Percentiles rank a stretch among this genome's conserved stretches.
phyloP scores from a whole-genome alignment of 306 rosid species.

The Castanea crenata region DNA sequence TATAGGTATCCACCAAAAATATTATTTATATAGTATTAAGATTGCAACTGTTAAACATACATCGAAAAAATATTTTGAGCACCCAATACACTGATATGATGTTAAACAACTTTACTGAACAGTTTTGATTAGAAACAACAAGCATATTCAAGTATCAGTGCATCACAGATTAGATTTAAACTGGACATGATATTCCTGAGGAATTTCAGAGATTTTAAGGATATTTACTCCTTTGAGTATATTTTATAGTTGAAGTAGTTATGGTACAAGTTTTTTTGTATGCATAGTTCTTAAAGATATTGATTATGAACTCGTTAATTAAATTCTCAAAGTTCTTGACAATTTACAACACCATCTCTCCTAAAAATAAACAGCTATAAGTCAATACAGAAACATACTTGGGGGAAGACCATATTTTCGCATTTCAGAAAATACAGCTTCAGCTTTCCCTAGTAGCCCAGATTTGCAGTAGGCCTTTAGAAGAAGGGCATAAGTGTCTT shows the following conservation, averaged over 20 bases:
- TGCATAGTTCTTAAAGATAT: not conserved
- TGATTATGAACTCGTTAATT: not conserved
- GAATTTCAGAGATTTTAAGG: not conserved
- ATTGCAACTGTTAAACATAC: not conserved
- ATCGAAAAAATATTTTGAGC: not conserved
- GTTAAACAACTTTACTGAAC: not conserved
- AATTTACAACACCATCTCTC: not conserved
- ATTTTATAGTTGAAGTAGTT: not conserved
- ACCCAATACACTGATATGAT: not conserved
- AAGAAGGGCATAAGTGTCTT: conserved; percentile 92
- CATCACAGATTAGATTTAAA: not conserved
- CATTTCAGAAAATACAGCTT: conserved; percentile 88
- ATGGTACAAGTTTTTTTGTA: not conserved
- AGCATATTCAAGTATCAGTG: not conserved
- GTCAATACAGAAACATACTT: conserved; percentile 49
- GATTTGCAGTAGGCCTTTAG: conserved; percentile 78
- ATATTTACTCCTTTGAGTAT: not conserved
- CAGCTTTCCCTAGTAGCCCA: conserved; percentile 68
- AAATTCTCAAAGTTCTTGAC: conserved; percentile 2
- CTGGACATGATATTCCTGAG: not conserved
- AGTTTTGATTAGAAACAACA: not conserved
- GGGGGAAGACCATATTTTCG: conserved; percentile 63
- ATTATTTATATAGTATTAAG: not conserved
- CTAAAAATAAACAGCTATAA: not conserved
- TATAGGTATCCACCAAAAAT: not conserved